Base-by-base conservation (phyloP, 108 stramenopile species). In the Nitzschia sp. region DNA sequence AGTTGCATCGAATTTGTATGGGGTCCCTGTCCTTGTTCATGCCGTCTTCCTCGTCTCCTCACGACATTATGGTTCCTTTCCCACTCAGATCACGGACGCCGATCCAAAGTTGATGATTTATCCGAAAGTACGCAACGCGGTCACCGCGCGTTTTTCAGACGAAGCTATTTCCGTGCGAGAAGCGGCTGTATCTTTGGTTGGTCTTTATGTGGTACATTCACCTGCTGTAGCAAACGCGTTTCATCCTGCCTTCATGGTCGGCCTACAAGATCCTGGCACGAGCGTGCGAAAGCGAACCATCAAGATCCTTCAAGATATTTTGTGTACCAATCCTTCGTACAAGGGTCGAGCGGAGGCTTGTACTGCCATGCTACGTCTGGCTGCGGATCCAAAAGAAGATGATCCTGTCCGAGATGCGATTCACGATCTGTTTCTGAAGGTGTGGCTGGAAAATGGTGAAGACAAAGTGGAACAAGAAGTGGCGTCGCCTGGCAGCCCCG, bases 141-240 rank as follows among this genome's bases (percentile, higher is more conserved):
- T 96, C 0, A 78, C 84, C 15, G 72, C 73, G 16, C 82, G 97
- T 36, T 92, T 97, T 54, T 75, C 83, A 8, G 97, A 98, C 69
- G 94, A 94, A 33, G 79, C 95, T 5, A 96, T 93, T 16, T 94
- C 92, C 19, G 97, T 98, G 30, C 75, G 97, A 31, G 95, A 98
- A 69, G 97, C 95, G 11, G 91, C 93, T 0, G 91, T 98, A 3
- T 80, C 86, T 27, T 75, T 98, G 25, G 96, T 98, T 57, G 97
- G 97, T 1, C 72, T 78, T 21, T 98, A 90, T 65, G 90, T 95
- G 16, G 72, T 96, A 16, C 75, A 91, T 22, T 77, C 81, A 13
- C 93, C 93, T 11, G 83, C 66, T 56, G 59, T 95, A 54, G 92
- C 96, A 13, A 80, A 85, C 45, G 82, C 83, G 3, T 98, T 96